Evolutionary conservation across 306 rosid genomes (phyloP).

Genomic region (Prunus persica): Prunus_persica_NCBIv2 NC_034016.1:17169001-17169500

Average conservation of each 20-base stretch:
- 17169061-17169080: constrained; percentile 1
- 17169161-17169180: not conserved
- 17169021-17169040: constrained; percentile 1
- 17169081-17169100: not conserved
- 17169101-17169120: not conserved
- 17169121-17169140: constrained; percentile 1
- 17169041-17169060: not conserved
- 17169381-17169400: not conserved
- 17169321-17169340: constrained; percentile 10
- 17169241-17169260: not conserved
- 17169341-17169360: not conserved
- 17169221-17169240: not conserved
- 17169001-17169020: not conserved
- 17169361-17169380: not conserved
- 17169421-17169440: not conserved
- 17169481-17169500: not conserved
- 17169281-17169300: not conserved
- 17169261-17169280: constrained; percentile 5
- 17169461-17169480: not conserved
- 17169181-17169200: not conserved
- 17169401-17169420: not conserved
- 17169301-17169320: not conserved
- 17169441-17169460: not conserved
- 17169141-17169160: not conserved
- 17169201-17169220: too few species aligned